Evolutionary conservation across 2,329 filamentous ascomycete genomes (phyloP).

Genomic region (Arachnopeziza araneosa): DNA sequence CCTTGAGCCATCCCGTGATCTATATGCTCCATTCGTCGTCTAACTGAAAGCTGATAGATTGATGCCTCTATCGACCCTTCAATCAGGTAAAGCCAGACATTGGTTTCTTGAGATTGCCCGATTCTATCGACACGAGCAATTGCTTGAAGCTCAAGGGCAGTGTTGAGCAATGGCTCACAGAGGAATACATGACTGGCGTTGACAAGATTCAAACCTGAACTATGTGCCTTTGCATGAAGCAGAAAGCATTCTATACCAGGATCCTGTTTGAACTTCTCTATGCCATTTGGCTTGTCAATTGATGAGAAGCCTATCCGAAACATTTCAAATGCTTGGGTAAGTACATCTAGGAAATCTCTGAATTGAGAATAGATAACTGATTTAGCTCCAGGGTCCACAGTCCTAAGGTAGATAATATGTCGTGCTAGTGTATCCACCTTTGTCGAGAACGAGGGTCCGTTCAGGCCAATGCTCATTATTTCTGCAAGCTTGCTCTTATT

Average conservation of each 20-base stretch:
- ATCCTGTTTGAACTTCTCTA: slow-evolving; percentile 71
- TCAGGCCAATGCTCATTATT: slow-evolving; percentile 76
- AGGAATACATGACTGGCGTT: slow-evolving; percentile 93
- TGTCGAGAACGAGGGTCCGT: slow-evolving; percentile 71
- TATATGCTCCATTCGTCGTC: slow-evolving; percentile 73
- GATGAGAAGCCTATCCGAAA: slow-evolving; percentile 70
- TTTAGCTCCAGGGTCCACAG: slow-evolving; percentile 80
- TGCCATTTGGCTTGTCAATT: slow-evolving; percentile 64
- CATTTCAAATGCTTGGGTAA: slow-evolving; percentile 62
- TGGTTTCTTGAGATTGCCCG: slow-evolving; percentile 80
- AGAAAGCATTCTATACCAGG: slow-evolving; percentile 74
- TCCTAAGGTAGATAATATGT: slow-evolving; percentile 79
- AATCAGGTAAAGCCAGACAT: slow-evolving; percentile 94
- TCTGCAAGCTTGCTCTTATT: slow-evolving; percentile 64
- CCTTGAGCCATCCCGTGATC: slow-evolving; percentile 34
- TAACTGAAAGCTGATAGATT: slow-evolving; percentile 82
- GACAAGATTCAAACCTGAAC: slow-evolving; percentile 83
- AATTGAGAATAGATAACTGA: slow-evolving; percentile 94
- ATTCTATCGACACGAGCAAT: slow-evolving; percentile 95
- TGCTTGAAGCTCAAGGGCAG: slow-evolving; percentile 87
- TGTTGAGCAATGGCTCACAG: slow-evolving; percentile 89
- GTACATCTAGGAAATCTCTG: slow-evolving; percentile 69
- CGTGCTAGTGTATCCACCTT: slow-evolving; percentile 82
- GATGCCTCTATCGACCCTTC: slow-evolving; percentile 86
- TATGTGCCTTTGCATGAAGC: slow-evolving; percentile 82